Percentiles rank a stretch among this genome's conserved stretches.
These are phyloP conservation scores for Beauveria caledonica DNA, from an alignment of 2,329 filamentous ascomycete species.

Conservation along the genomic window DNA sequence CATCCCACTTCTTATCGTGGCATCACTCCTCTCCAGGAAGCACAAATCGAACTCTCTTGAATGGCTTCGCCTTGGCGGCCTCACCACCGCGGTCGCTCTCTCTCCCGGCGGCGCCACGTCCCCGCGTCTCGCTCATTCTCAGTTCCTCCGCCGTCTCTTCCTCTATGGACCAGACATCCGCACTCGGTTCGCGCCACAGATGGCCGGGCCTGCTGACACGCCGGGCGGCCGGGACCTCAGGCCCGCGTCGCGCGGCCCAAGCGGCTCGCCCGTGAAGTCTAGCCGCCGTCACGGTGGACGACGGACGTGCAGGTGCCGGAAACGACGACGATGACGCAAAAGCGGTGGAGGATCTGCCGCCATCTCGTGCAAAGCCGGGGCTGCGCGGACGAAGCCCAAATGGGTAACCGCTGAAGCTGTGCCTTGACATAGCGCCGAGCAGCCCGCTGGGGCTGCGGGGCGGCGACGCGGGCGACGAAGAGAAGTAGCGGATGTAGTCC, in stretches of 20 bases:
- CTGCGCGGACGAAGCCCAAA: slow-evolving; percentile 23
- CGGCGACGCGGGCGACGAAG: slow-evolving; percentile 29
- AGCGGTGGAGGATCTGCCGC: too few species aligned
- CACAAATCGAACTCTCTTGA: slow-evolving; percentile 49
- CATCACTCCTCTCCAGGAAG: slow-evolving; percentile 34
- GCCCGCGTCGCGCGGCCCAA: slow-evolving; percentile 8
- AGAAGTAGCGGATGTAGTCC: slow-evolving; percentile 41
- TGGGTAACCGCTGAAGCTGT: slow-evolving; percentile 32
- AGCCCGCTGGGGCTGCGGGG: slow-evolving; percentile 14
- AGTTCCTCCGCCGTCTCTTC: slow-evolving; percentile 50
- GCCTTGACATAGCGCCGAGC: background rate
- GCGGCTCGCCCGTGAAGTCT: slow-evolving; percentile 21
- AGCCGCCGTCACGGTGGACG: slow-evolving; percentile 22
- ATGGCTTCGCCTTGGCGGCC: slow-evolving; percentile 34
- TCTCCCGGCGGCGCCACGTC: slow-evolving; percentile 24
- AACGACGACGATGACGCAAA: slow-evolving; percentile 20
- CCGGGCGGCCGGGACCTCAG: background rate
- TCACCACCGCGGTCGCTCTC: slow-evolving; percentile 13
- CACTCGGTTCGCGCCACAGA: slow-evolving; percentile 49
- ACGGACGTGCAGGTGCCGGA: slow-evolving; percentile 22
- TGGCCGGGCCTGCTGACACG: slow-evolving; percentile 29
- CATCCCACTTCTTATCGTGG: background rate
- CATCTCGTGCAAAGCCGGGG: slow-evolving; percentile 19
- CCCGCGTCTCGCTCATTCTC: slow-evolving; percentile 35
- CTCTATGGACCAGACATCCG: slow-evolving; percentile 52